Conservation (phyloP, 257 asterid species). For the Salvia miltiorrhiza region DNA sequence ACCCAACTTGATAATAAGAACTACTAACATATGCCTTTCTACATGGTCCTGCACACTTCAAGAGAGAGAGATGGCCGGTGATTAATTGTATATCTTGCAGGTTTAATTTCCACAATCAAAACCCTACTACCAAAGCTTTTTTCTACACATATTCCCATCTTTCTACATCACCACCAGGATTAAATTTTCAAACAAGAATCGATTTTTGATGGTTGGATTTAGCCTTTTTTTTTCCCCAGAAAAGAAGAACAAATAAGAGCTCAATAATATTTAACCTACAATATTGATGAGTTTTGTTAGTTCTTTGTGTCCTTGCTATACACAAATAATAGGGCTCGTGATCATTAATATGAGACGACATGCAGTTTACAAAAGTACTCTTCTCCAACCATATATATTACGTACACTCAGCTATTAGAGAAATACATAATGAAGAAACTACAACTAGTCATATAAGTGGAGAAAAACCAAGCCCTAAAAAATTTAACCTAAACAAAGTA, state of each 20-base stretch:
- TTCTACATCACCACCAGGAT: background rate
- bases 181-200: background rate
- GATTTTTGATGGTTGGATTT: background rate
- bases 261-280: conserved; percentile 3
- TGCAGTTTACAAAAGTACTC: conserved; percentile 5
- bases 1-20: conserved; percentile 8
- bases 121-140: background rate
- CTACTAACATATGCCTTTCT: background rate
- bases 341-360: conserved; percentile 9
- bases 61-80: conserved; percentile 12
- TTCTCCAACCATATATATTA: conserved; percentile 4
- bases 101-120: background rate
- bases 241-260: background rate
- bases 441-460: background rate
- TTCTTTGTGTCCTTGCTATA: background rate
- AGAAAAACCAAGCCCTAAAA: conserved; percentile 15
- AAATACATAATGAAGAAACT: conserved; percentile 2
- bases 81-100: background rate
- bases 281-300: background rate
- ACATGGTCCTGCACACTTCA: background rate
- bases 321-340: background rate
- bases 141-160: no score
- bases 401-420: background rate
- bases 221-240: background rate
- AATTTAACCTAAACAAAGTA: background rate